Evolutionary conservation across 768 basidiomycete genomes (phyloP), one percentile per base, ranked within the genome.

Genomic region (Termitomyces sp.): DNA sequence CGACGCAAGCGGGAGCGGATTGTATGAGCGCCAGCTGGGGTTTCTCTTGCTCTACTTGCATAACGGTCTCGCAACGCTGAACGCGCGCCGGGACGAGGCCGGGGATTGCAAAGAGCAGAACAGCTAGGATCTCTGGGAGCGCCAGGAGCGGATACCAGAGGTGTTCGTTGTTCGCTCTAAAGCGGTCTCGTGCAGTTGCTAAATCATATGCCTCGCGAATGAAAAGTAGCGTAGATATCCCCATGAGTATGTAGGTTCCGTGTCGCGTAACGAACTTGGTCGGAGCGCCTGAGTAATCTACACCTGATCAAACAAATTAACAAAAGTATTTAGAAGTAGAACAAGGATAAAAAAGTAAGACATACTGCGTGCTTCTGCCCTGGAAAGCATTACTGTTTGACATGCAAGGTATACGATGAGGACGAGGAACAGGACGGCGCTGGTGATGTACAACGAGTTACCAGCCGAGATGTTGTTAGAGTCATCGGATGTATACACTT

Each of bases 81-180:
- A 56, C 14, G 8, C 29, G 53, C 5, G 37, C 3, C 11, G 60
- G 60, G 1, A 60, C 12, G 17, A 60, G 60, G 29, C 47, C 60
- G 1, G 60, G 60, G 31, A 55, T 56, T n/a, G 36, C 36, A 29
- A 60, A 60, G 12, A 60, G 29, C 47, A 60, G 34, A 31, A 60
- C 60, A 8, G 20, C 31, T n/a, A 60, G 60, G 25, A 56, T 45
- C 20, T 60, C 60, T 3, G 60, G 60, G 5, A 60, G 47, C 4
- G 25, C 60, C 17, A 55, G 14, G 37, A 60, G 47, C 4, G 60
- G 60, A 31, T 60, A 60, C 60, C 60, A 60, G 20, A 60, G 47
- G 37, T 60, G 60, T 12, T 60, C 60, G 38, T 60, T 60, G 53
- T 55, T 60, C 8, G 52, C 53, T 31, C 60, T 40, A 3, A 29